A percentile compares a stretch with the other conserved stretches of the same genome.
Conservation (phyloP, 345 rosid species). For the Cochlearia excelsa region DNA sequence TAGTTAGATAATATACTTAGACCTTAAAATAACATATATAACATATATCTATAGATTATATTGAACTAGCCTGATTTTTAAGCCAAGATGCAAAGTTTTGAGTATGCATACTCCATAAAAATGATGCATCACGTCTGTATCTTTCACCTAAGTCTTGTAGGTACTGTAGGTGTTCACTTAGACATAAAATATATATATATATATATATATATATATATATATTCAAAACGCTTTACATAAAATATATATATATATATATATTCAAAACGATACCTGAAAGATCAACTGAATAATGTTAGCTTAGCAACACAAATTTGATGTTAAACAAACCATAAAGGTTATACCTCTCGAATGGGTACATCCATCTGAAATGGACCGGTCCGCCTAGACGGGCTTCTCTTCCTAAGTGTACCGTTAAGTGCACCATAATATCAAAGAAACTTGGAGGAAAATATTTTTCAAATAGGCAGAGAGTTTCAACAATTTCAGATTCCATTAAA, state of each 20-base stretch:
- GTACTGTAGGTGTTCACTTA: not conserved
- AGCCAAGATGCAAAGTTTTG: not conserved
- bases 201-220: no score
- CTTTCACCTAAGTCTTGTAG: not conserved
- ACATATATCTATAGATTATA: no score
- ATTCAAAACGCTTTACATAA: not conserved
- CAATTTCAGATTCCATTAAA: not conserved
- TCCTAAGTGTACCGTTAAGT: not conserved
- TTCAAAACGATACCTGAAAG: not conserved
- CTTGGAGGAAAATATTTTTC: not conserved
- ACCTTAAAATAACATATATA: no score
- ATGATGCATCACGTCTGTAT: not conserved
- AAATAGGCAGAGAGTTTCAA: not conserved
- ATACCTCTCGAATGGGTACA: not conserved
- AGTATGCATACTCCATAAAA: conserved; percentile 6
- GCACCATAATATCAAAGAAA: not conserved
- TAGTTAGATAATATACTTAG: no score
- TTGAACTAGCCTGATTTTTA: not conserved
- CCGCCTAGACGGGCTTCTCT: not conserved
- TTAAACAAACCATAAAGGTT: not conserved
- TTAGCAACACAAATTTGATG: no score
- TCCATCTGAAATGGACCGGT: not conserved
- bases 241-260: not conserved
- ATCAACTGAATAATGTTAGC: no score
- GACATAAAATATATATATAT: no score